Percentiles rank a stretch among this genome's conserved stretches.
These are phyloP conservation scores for Mastigamoeba balamuthi DNA, from an alignment of 78 protist genomes.

Conservation along the genomic window DNA sequence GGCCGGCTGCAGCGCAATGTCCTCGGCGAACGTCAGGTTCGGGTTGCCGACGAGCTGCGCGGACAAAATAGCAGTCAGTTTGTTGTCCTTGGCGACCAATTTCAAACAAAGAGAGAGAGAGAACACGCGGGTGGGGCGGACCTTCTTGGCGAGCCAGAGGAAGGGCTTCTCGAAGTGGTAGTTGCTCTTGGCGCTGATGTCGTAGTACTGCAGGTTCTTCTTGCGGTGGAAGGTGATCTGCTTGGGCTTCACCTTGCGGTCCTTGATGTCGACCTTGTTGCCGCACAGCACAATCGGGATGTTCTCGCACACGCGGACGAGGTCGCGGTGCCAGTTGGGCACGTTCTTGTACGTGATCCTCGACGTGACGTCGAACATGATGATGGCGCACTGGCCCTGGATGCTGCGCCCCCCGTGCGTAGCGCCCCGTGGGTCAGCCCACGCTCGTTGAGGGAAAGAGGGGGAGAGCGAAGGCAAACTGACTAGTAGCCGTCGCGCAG, in stretches of 20 bases:
- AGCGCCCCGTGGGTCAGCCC: neutral
- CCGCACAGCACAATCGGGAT: constrained; percentile 98
- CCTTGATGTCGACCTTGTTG: constrained; percentile 98
- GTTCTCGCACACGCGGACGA: constrained; percentile 90
- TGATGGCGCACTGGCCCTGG: constrained; percentile 94
- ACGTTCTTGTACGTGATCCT: constrained; percentile 94
- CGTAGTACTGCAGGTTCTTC: constrained; percentile 95
- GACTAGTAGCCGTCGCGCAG: constrained; percentile 95
- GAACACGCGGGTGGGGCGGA: constrained; percentile 70
- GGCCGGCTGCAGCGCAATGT: constrained; percentile 43
- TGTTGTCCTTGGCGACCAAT: neutral
- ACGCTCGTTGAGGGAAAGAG: neutral
- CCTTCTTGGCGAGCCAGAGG: constrained; percentile 90
- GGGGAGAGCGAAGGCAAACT: neutral
- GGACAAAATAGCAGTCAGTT: too few relatives aligned
- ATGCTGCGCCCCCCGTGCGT: constrained; percentile 10
- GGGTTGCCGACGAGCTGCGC: too few relatives aligned
- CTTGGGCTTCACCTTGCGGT: constrained; percentile 90
- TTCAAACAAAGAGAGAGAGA: neutral
- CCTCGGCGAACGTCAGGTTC: constrained; percentile 58
- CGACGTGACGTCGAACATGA: constrained; percentile 99
- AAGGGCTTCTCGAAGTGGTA: constrained; percentile 99
- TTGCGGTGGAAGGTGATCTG: constrained; percentile 96
- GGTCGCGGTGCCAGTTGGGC: constrained; percentile 96
- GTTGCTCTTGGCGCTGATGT: constrained; percentile 95